phyloP scores from a whole-genome alignment of 208 protist genomes.

The Trypanosomatidae sp. region DNA sequence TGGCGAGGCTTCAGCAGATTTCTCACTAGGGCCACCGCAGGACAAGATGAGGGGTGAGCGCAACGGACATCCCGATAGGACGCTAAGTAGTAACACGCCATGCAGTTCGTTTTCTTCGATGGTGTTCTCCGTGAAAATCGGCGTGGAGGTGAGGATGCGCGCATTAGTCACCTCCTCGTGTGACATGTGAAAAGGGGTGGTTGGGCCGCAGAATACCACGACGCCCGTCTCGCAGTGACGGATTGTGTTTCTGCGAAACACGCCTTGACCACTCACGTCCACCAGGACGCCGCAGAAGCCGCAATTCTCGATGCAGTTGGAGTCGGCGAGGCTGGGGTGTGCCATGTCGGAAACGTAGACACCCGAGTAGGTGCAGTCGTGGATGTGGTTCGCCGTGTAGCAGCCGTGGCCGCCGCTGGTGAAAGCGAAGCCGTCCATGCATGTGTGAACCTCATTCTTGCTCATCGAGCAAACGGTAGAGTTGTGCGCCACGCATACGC shows the following conservation, averaged over 20 bases:
- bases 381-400: conserved; percentile 66
- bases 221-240: conserved; percentile 52
- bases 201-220: conserved; percentile 58
- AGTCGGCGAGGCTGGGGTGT: conserved; percentile 46
- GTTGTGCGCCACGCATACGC: conserved; percentile 61
- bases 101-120: conserved; percentile 80
- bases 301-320: conserved; percentile 70
- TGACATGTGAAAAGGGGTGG: conserved; percentile 38
- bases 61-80: conserved; percentile 46
- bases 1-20: conserved; percentile 5
- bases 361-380: conserved; percentile 57
- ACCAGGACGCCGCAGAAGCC: conserved; percentile 61
- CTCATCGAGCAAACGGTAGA: conserved; percentile 37
- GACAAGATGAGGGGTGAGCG: conserved; percentile 30
- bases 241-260: conserved; percentile 30
- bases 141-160: conserved; percentile 38
- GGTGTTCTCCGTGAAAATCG: conserved; percentile 57
- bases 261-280: conserved; percentile 53
- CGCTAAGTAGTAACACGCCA: conserved; percentile 73
- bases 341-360: conserved; percentile 63
- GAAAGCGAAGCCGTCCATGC: conserved; percentile 66
- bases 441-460: conserved; percentile 68
- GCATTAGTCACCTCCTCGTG: conserved; percentile 45
- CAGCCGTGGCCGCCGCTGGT: conserved; percentile 46
- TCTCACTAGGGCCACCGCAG: conserved; percentile 1